These are phyloP conservation scores for Suillus decipiens DNA, from an alignment of 768 basidiomycete species.

Conservation along the genomic window DNA sequence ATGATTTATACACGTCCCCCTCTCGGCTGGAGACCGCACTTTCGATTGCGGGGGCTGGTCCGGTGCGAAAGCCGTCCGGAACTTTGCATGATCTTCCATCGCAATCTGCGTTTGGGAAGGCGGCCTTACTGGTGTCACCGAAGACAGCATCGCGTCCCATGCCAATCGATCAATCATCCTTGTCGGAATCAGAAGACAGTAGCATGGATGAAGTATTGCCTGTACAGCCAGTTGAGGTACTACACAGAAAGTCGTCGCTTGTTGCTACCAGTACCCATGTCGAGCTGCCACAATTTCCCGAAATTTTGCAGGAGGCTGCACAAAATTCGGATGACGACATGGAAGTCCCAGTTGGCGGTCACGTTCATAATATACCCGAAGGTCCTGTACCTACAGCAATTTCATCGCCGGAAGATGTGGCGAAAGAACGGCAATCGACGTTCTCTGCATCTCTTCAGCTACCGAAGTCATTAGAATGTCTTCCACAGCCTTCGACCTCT, in stretches of 20 bases:
- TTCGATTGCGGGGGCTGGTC: constrained; percentile 63
- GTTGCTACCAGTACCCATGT: constrained; percentile 7
- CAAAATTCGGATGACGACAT: constrained; percentile 38
- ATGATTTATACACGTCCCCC: constrained; percentile 53
- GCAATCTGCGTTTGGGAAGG: constrained; percentile 39
- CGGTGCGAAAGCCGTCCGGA: constrained; percentile 27
- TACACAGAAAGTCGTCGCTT: constrained; percentile 5
- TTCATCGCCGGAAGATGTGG: constrained; percentile 19
- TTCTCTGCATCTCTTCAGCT: constrained; percentile 11
- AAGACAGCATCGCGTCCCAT: constrained; percentile 6
- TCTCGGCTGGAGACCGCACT: constrained; percentile 66
- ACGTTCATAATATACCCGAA: background rate
- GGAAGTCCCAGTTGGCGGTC: constrained; percentile 27
- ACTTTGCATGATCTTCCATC: constrained; percentile 17
- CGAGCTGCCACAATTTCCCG: background rate
- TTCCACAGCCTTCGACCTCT: constrained; percentile 14
- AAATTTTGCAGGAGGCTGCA: constrained; percentile 8
- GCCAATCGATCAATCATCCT: constrained; percentile 5
- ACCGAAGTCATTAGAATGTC: constrained; percentile 7
- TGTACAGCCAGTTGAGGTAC: constrained; percentile 12
- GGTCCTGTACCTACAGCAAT: constrained; percentile 2
- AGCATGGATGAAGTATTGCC: constrained; percentile 2
- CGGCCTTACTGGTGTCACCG: constrained; percentile 32
- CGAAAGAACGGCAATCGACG: constrained; percentile 1
- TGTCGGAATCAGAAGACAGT: constrained; percentile 3